Base-by-base conservation (phyloP, 768 basidiomycete species). In the Goffeauzyma gilvescens region DNA sequence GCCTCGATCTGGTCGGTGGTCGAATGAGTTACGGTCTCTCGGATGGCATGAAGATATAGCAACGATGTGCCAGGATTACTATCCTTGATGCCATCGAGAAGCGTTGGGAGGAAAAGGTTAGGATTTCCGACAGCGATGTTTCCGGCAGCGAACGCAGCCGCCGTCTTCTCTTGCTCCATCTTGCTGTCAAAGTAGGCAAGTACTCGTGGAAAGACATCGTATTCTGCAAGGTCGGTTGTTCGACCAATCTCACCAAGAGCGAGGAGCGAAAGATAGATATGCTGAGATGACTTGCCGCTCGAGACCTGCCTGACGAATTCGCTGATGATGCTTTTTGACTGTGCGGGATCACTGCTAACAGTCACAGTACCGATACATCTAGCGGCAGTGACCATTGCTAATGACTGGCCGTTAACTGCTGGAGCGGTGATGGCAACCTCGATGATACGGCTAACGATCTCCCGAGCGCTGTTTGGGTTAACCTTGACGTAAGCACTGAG, bases 91-190 rank as follows among this genome's bases (percentile, higher is more conserved):
- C 52, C 1, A 50, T 40, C 12, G 57, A 54, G 46, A 67, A 59
- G 51, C 83, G 71, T 53, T 77, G 86, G 85, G 3, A 96, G 69
- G 72, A 86, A 93, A 54, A 78, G 74, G 10, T 76, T 74, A 18
- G 89, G 68, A 54, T 85, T 90, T 4, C 93, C 93, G 30, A 95
- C 89, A 10, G 89, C 83, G 38, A 98, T 82, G 59, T 95, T 96
- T 27, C 89, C 85, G 25, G 82, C 82, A 38, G 93, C 84, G 54
- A 95, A 95, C 0, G 93, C 85, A 26, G 90, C 89, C 26, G 89
- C 84, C 25, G 81, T 75, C 33, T 86, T 72, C 12, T 85, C 71
- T 32, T 90, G 84, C 59, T 96, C 89, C 45, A 25, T 42, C 5
- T 78, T 71, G 40, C 72, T 70, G 23, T 69, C 66, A 65, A 95